Evolutionary conservation across 139 green algal genomes (phyloP).

Genomic region (Zygnema cylindricum): DNA sequence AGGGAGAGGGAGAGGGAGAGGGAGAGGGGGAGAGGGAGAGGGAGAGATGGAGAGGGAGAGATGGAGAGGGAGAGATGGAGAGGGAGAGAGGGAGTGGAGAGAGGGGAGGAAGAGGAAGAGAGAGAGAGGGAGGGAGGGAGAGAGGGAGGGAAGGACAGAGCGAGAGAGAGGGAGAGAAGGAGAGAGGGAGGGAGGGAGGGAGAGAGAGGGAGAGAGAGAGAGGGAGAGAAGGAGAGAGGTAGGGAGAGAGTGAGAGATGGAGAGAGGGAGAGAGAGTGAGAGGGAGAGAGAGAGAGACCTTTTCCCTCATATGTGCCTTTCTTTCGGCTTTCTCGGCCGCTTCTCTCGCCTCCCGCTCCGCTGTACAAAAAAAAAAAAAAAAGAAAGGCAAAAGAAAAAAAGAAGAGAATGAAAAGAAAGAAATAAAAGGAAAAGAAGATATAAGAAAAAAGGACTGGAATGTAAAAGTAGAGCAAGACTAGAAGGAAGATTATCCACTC

Average conservation of each 20-base stretch:
- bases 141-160: too few species aligned
- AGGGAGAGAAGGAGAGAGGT: too few species aligned
- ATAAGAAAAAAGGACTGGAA: too few species aligned
- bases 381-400: conserved; percentile 28
- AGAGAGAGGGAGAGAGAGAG: too few species aligned
- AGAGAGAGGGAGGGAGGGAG: background rate
- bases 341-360: conserved; percentile 74
- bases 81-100: too few species aligned
- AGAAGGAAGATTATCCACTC: background rate
- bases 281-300: background rate
- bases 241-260: background rate
- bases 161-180: too few species aligned
- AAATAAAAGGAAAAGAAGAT: background rate
- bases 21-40: background rate
- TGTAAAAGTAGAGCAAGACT: too few species aligned
- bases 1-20: background rate
- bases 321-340: conserved; percentile 9
- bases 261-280: background rate
- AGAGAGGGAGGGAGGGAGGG: too few species aligned
- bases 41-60: too few species aligned
- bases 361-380: conserved; percentile 28
- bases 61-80: too few species aligned
- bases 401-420: background rate
- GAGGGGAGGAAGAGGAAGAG: background rate
- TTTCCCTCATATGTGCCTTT: conserved; percentile 66